Conservation (phyloP, 257 asterid species). For the Apocynum venetum region DNA sequence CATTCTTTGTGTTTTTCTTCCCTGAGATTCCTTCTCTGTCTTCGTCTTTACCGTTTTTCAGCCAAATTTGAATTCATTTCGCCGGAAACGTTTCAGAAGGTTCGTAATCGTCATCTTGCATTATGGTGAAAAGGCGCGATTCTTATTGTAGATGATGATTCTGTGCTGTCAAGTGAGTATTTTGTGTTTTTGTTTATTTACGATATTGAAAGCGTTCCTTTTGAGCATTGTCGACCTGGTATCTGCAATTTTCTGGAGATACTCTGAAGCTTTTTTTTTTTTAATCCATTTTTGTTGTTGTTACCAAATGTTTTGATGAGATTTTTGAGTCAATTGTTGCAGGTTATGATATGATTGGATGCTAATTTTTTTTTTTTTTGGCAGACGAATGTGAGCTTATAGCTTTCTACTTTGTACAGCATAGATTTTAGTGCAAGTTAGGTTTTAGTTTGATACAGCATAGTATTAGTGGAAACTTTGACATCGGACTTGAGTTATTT, state of each 20-base stretch:
- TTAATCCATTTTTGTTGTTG: neutral
- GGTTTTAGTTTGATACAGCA: neutral
- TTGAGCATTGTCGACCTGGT: neutral
- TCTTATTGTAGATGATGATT: neutral
- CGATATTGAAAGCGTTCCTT: neutral
- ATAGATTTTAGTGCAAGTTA: neutral
- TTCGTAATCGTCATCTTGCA: conserved; percentile 10
- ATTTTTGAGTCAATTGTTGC: neutral
- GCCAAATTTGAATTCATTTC: neutral
- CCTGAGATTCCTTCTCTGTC: neutral
- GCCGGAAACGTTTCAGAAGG: neutral
- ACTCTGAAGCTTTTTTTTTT: neutral
- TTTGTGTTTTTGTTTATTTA: neutral
- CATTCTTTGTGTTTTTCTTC: neutral
- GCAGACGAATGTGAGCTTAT: neutral
- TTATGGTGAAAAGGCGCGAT: neutral
- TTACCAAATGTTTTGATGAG: neutral
- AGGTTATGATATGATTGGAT: neutral
- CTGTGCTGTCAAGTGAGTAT: neutral
- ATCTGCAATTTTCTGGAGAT: neutral
- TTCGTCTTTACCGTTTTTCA: neutral
- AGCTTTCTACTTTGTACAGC: neutral
- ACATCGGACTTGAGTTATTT: neutral
- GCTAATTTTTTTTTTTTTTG: neutral
- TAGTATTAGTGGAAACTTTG: neutral